Percentiles rank a stretch among this genome's conserved stretches.
These are phyloP conservation scores for Acacia confusa DNA, from an alignment of 306 rosid species.

Conservation along the genomic window DNA sequence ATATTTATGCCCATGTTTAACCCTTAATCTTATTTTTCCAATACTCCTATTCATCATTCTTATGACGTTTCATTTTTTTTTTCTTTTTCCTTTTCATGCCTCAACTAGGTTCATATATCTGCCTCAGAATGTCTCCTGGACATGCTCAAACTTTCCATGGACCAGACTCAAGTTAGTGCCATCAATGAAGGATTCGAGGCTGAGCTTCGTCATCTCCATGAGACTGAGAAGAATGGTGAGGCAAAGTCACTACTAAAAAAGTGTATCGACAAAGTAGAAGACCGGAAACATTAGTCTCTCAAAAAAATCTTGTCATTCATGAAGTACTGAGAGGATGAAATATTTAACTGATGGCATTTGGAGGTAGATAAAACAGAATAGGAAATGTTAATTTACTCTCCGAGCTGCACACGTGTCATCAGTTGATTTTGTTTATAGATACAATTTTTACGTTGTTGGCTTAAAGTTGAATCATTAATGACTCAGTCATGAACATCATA, in stretches of 20 bases:
- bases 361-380: neutral
- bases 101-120: slow-evolving; percentile 74
- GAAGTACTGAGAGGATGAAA: slow-evolving; percentile 13
- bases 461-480: neutral
- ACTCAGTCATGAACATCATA: neutral
- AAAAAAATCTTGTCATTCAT: neutral
- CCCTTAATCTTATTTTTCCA: neutral
- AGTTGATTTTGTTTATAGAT: neutral
- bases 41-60: neutral
- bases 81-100: neutral
- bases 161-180: slow-evolving; percentile 35
- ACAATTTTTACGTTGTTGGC: neutral
- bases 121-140: slow-evolving; percentile 84
- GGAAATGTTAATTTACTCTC: neutral
- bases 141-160: slow-evolving; percentile 47
- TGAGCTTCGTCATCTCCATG: slow-evolving; percentile 64
- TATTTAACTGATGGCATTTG: neutral
- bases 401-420: neutral
- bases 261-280: slow-evolving; percentile 57
- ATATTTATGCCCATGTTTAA: neutral
- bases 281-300: slow-evolving; percentile 32
- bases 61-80: slow-evolving; percentile 3
- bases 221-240: slow-evolving; percentile 74
- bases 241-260: slow-evolving; percentile 65
- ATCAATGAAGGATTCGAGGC: slow-evolving; percentile 43